Evolutionary conservation across 352 stramenopile species (phyloP).

Genomic region (Pythium apleroticum): DNA sequence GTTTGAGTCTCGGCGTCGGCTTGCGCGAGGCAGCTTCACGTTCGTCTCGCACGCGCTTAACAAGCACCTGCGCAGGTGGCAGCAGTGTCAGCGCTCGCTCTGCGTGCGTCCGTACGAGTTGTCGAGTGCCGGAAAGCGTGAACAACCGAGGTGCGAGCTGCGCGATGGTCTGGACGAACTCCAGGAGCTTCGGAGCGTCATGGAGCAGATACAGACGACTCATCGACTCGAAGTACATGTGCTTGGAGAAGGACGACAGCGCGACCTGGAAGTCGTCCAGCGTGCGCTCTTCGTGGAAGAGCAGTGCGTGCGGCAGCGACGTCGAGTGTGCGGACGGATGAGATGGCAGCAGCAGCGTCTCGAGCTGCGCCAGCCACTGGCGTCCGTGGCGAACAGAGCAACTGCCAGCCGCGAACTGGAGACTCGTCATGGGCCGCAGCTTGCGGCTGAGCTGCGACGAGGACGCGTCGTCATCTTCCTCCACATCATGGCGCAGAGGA

Average conservation of each 20-base stretch:
- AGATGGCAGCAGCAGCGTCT: slow-evolving; percentile 52
- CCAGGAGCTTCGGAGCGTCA: slow-evolving; percentile 46
- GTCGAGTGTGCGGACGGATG: not conserved
- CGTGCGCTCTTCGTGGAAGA: slow-evolving; percentile 83
- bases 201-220: slow-evolving; percentile 77
- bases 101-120: slow-evolving; percentile 51
- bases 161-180: slow-evolving; percentile 63
- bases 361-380: slow-evolving; percentile 73
- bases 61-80: slow-evolving; percentile 51
- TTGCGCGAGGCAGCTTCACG: not conserved
- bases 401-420: slow-evolving; percentile 73
- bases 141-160: slow-evolving; percentile 68
- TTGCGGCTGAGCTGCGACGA: slow-evolving; percentile 69
- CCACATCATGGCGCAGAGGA: slow-evolving; percentile 17
- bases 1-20: not conserved
- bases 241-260: slow-evolving; percentile 77
- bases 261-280: slow-evolving; percentile 69
- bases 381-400: slow-evolving; percentile 50
- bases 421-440: slow-evolving; percentile 72
- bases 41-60: slow-evolving; percentile 30
- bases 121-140: slow-evolving; percentile 46
- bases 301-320: slow-evolving; percentile 50
- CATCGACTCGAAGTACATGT: slow-evolving; percentile 89
- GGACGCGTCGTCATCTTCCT: slow-evolving; percentile 26
- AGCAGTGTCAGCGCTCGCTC: slow-evolving; percentile 70